Evolutionary conservation across 78 protist genomes (phyloP), one percentile per base, ranked within the genome.

Genomic region (Dictyostelium citrinum): DNA sequence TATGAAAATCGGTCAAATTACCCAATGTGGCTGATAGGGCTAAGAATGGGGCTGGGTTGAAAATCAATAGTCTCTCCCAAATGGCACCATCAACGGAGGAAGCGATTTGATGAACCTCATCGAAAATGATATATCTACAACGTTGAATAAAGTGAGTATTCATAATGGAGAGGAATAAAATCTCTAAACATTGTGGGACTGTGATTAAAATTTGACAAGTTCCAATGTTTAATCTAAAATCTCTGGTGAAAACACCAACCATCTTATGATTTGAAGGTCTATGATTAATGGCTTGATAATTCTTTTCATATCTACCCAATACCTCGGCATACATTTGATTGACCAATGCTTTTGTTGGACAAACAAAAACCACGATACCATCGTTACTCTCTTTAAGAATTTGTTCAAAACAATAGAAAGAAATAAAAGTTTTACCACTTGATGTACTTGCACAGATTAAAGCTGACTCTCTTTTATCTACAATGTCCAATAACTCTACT

Each of bases 11-110:
- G 12, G 83, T 90, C 27, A 96, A 35, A 79, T 97, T 95, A 5
- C 98, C 98, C 12, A 98, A 4, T 7, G 99, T 97, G 2, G 99
- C 99, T 6, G 98, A 97, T n/a, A 98, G 90, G 1, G 99, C 99
- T 14, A 98, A 24, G 88, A 97, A 96, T 29, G 98, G 98, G 24
- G 90, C 58, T 12, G 77, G 29, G 22, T 81, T 88, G 51, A 93
- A 27, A 16, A 86, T 27, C 22, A 98, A 90, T 33, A 95, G 39
- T 9, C 94, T 70, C 91, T 97, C 98, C 98, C 98, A 98, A 20
- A 84, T 24, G 8, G 68, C 85, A 20, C 98, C 98, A 35, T 61
- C 84, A 17, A 55, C 90, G 17, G 41, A 29, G 71, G 22, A 27
- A 11, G 90, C 85, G 58, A 98, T 71, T 58, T 37, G 79, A 91